These are phyloP conservation scores for Magnusiomyces suaveolens DNA, from an alignment of 1,139 yeast genomes.

Conservation along the genomic window DNA sequence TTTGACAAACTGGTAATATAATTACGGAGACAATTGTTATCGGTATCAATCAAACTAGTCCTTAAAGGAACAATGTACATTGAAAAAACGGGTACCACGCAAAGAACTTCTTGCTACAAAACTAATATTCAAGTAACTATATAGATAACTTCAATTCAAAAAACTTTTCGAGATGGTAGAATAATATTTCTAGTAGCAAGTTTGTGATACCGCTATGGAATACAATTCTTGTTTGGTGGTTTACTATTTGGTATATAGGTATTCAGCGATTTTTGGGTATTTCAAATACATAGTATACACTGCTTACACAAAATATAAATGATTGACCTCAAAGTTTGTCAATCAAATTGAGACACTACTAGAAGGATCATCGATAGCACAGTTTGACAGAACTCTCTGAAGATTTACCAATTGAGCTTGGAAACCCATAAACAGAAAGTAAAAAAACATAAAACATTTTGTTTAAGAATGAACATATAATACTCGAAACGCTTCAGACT, in stretches of 20 bases:
- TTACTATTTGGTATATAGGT: too few species aligned
- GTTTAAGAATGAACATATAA: constrained; percentile 40
- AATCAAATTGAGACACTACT: constrained; percentile 23
- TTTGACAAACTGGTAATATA: too few species aligned
- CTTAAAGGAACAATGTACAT: neutral
- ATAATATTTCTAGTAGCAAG: constrained; percentile 39
- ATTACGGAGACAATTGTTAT: too few species aligned
- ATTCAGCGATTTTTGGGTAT: constrained; percentile 6
- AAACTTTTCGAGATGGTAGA: constrained; percentile 49
- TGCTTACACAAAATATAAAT: constrained; percentile 33
- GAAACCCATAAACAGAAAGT: neutral
- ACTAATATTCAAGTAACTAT: neutral
- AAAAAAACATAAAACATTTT: constrained; percentile 1
- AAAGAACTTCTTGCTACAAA: neutral
- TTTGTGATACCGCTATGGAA: constrained; percentile 25
- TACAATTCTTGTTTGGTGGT: too few species aligned
- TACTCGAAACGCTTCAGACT: constrained; percentile 53
- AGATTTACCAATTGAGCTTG: neutral
- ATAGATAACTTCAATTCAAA: neutral
- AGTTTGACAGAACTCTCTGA: neutral
- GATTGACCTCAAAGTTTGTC: constrained; percentile 37
- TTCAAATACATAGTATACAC: constrained; percentile 32
- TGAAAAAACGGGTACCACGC: neutral
- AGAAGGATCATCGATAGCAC: neutral
- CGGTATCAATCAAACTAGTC: too few species aligned